Conservation (phyloP, 192 early-diverging fungal species). For the Coemansia pectinata region DNA sequence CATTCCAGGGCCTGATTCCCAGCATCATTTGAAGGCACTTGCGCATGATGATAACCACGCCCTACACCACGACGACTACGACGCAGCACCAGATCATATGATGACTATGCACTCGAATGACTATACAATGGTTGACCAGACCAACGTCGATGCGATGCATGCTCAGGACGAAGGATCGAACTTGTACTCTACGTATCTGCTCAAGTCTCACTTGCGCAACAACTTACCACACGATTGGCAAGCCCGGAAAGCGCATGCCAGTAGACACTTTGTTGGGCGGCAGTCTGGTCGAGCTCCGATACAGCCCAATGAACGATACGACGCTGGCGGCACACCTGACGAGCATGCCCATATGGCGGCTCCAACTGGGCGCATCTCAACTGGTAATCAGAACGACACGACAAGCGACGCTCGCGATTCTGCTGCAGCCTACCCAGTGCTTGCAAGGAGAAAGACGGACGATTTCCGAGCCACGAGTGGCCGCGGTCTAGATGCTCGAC, state of each 20-base stretch:
- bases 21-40: background rate
- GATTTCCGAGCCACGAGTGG: background rate
- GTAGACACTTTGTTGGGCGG: constrained; percentile 12
- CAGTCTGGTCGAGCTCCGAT: constrained; percentile 17
- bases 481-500: background rate
- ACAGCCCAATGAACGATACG: background rate
- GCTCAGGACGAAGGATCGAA: constrained; percentile 17
- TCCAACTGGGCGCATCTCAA: background rate
- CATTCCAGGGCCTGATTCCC: background rate
- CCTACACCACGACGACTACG: background rate
- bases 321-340: background rate
- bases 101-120: background rate
- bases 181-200: constrained; percentile 50
- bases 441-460: background rate
- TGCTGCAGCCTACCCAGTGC: background rate
- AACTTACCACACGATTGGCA: constrained; percentile 22
- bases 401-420: background rate
- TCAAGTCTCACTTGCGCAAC: constrained; percentile 53
- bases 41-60: background rate
- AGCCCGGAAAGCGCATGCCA: constrained; percentile 3
- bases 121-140: background rate
- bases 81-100: background rate
- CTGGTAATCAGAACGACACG: background rate
- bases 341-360: background rate
- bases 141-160: background rate